These are phyloP conservation scores for Epithemia pelagica DNA, from an alignment of 108 stramenopile species.

Conservation along the genomic window DNA sequence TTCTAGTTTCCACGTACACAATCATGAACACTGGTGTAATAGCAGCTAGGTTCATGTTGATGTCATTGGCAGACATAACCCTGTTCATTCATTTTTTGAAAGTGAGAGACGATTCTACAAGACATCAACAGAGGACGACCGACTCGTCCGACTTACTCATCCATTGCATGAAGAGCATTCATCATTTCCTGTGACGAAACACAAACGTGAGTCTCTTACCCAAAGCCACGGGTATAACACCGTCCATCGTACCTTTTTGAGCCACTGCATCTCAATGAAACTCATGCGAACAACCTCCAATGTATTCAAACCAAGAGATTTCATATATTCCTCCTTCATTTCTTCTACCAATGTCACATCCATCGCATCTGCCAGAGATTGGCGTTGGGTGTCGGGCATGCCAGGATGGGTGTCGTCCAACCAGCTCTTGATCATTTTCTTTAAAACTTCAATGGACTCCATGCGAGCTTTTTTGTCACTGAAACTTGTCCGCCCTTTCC, in stretches of 20 bases:
- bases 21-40: slow-evolving; percentile 78
- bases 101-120: no score
- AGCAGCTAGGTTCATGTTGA: slow-evolving; percentile 82
- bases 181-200: slow-evolving; percentile 60
- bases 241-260: slow-evolving; percentile 66
- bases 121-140: no score
- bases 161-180: slow-evolving; percentile 83
- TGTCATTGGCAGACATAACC: slow-evolving; percentile 76
- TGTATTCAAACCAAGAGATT: slow-evolving; percentile 60
- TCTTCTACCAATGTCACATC: slow-evolving; percentile 78
- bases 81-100: no score
- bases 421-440: slow-evolving; percentile 85
- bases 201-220: background rate
- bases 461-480: slow-evolving; percentile 68
- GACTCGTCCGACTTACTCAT: slow-evolving; percentile 54
- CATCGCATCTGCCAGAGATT: slow-evolving; percentile 53
- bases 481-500: slow-evolving; percentile 54
- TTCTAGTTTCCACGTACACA: slow-evolving; percentile 30
- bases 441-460: slow-evolving; percentile 59
- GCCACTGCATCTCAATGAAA: slow-evolving; percentile 89
- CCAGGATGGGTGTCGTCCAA: slow-evolving; percentile 79
- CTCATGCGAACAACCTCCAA: slow-evolving; percentile 68
- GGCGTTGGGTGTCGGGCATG: slow-evolving; percentile 50
- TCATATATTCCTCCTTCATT: slow-evolving; percentile 72
- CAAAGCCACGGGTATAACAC: background rate